Evolutionary conservation across 148 eudicot species (phyloP).

Genomic region (Rhododendron griersonianum): DNA sequence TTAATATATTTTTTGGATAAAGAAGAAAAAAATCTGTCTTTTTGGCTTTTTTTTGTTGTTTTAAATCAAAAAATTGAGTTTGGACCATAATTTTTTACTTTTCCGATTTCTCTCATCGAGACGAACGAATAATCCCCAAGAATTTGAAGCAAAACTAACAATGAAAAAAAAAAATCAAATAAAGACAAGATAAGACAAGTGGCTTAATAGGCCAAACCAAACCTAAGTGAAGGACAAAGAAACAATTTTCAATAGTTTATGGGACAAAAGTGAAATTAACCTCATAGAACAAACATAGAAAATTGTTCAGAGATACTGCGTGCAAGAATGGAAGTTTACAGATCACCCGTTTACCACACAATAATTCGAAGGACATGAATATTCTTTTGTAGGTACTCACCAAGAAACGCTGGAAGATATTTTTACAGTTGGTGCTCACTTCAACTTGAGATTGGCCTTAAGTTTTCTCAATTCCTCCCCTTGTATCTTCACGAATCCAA

Average conservation of each 20-base stretch:
- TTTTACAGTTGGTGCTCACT: slow-evolving; percentile 13
- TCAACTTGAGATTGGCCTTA: slow-evolving; percentile 33
- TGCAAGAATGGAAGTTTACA: background rate
- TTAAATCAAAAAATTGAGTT: too few species aligned
- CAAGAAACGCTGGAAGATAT: background rate
- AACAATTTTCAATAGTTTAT: background rate
- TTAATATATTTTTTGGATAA: too few species aligned
- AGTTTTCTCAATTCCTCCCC: slow-evolving; percentile 36
- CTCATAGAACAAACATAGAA: background rate
- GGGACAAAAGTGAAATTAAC: background rate
- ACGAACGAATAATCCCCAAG: background rate
- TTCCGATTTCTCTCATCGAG: background rate
- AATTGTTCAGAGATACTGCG: background rate
- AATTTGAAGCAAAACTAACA: background rate
- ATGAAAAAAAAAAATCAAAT: too few species aligned
- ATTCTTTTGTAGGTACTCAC: slow-evolving; percentile 12
- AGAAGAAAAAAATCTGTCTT: too few species aligned
- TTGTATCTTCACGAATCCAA: slow-evolving; percentile 38
- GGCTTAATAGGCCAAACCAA: too few species aligned
- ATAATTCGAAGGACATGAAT: background rate
- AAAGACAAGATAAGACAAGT: too few species aligned
- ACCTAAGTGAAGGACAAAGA: background rate
- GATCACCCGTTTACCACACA: background rate
- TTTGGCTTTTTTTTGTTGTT: too few species aligned
- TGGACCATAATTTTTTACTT: background rate